A percentile compares a stretch with the other conserved stretches of the same genome.
phyloP scores from a whole-genome alignment of 2,329 filamentous ascomycete species.

The Fusarium haematococcum region DNA sequence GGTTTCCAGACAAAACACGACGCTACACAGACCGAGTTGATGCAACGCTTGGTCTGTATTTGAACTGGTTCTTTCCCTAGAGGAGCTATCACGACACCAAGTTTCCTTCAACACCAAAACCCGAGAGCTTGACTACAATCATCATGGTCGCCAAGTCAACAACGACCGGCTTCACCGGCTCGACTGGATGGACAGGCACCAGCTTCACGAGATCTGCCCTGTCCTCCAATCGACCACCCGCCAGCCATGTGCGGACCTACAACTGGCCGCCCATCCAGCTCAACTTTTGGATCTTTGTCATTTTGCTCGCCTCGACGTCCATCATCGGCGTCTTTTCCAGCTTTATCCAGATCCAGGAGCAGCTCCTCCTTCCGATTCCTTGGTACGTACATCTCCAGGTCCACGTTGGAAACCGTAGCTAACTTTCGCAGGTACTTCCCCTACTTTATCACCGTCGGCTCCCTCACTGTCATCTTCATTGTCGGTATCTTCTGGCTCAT shows the following conservation, averaged over 20 bases:
- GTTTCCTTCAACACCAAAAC: neutral
- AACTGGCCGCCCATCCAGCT: conserved; percentile 77
- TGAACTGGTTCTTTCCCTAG: neutral
- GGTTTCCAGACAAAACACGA: neutral
- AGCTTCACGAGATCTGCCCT: conserved; percentile 54
- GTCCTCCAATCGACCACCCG: conserved; percentile 53
- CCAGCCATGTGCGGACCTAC: conserved; percentile 67
- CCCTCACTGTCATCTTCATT: conserved; percentile 75
- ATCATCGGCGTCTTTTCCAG: conserved; percentile 72
- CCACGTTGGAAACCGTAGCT: neutral
- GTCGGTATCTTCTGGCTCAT: conserved; percentile 73
- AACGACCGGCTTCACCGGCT: conserved; percentile 47
- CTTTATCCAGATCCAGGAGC: conserved; percentile 70
- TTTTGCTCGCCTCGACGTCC: conserved; percentile 68
- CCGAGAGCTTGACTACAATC: neutral
- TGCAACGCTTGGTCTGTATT: neutral
- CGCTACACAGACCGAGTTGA: neutral
- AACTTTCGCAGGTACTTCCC: conserved; percentile 69
- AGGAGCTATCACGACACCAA: neutral
- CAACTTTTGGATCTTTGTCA: conserved; percentile 75
- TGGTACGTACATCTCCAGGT: conserved; percentile 61
- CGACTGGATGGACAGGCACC: conserved; percentile 35
- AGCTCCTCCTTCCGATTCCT: conserved; percentile 65
- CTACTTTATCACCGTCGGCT: conserved; percentile 70
- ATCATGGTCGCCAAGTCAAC: conserved; percentile 47